Conservation (phyloP, 1,284 basidiomycete species). For the Sanguinoderma infundibulare region DNA sequence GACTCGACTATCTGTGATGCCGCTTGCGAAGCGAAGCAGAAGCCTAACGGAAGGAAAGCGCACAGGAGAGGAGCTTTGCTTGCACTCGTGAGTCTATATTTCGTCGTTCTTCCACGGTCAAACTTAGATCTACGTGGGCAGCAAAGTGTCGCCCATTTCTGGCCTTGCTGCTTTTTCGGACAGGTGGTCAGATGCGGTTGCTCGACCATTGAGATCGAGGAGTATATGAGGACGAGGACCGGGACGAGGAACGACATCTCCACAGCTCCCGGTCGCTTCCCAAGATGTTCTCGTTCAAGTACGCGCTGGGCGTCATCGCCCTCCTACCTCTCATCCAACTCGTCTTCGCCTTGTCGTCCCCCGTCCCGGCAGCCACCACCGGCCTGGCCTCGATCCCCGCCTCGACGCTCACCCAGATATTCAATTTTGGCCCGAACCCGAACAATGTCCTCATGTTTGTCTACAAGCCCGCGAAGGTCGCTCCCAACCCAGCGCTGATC, state of each 20-base stretch:
- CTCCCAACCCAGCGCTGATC: slow-evolving; percentile 44
- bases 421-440: slow-evolving; percentile 52
- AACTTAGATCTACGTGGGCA: not conserved
- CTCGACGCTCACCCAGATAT: slow-evolving; percentile 28
- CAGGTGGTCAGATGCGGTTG: not conserved
- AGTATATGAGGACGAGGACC: not conserved
- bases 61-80: not conserved
- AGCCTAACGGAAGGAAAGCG: not conserved
- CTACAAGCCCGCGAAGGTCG: slow-evolving; percentile 50
- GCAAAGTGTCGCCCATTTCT: not conserved
- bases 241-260: not conserved
- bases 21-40: not conserved
- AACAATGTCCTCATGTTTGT: slow-evolving; percentile 53
- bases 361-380: not conserved
- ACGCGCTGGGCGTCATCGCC: slow-evolving; percentile 28
- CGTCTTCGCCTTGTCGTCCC: slow-evolving; percentile 2
- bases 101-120: not conserved
- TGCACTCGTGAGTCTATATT: not conserved
- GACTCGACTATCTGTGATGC: not conserved
- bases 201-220: not conserved
- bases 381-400: slow-evolving; percentile 21
- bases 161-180: not conserved
- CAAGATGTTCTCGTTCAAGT: slow-evolving; percentile 21
- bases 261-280: not conserved
- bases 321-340: slow-evolving; percentile 33